Base-by-base conservation (phyloP, 129 eudicot species). In the Tagetes patula region DNA sequence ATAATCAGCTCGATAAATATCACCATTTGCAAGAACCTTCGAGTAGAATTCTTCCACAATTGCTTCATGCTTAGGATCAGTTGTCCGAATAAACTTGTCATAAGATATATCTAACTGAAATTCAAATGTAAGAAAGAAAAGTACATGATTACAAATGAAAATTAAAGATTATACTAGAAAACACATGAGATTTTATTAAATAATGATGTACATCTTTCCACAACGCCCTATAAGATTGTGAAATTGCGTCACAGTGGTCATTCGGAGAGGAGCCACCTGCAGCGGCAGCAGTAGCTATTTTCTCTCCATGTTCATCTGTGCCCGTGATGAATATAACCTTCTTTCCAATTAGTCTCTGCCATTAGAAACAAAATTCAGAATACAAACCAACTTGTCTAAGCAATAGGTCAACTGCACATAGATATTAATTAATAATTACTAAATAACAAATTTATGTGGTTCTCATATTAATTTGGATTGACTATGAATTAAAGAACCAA, bases 231-330 rank as follows among this genome's bases (percentile, higher is more conserved):
- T 90, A 95, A 45, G 99, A 80, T 77, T 90, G 94, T 53, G 99
- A 95, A 76, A 95, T 67, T 5, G 65, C 45, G 77, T 88, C 91
- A 78, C 99, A 95, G 73, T 95, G 99, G 74, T 85, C 89, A 34
- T 72, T 83, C 27, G 97, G 99, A 60, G 82, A 86, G 71, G 94
- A 85, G 67, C 96, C 96, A 64, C 74, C 43, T 62, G 96, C 86
- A 69, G 90, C 88, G 9, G 99, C 97, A 1, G 99, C 97, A 54
- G 89, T 91, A 47, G 99, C 99, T 76, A 95, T 95, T 84, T 95
- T 95, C 70, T 95, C 99, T 60, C 99, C 99, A 78, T 91, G 99
- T 82, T 95, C 99, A 77, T 95, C 97, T 32, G 96, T 95, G 62
- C 99, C 99, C 20, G 97, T 90, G 38, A 95, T 79, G 76, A 95